These are phyloP conservation scores for Phialophora macrospora DNA, from an alignment of 2,329 filamentous ascomycete genomes.

Conservation along the genomic window DNA sequence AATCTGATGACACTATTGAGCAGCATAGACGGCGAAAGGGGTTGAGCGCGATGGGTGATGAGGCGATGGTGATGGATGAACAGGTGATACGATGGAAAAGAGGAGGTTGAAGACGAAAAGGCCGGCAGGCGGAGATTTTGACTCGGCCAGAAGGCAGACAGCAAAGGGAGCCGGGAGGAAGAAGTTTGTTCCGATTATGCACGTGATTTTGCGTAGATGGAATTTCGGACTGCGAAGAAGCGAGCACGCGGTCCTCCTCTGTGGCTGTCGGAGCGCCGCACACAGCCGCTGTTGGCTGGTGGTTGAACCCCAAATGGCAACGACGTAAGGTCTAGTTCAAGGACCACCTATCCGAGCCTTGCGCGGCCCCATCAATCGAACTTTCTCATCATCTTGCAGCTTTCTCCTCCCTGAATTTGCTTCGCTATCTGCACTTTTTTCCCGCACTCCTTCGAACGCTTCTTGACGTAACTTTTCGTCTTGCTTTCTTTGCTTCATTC, in stretches of 20 bases:
- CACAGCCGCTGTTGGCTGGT: constrained; percentile 18
- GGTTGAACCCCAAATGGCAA: constrained; percentile 19
- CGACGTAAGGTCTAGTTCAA: constrained; percentile 3
- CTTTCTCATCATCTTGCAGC: constrained; percentile 18
- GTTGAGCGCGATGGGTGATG: constrained; percentile 12
- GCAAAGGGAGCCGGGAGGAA: constrained; percentile 2
- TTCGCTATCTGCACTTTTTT: constrained; percentile 26
- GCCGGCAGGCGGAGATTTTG: constrained; percentile 24
- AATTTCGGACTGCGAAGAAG: constrained; percentile 16
- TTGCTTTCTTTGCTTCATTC: constrained; percentile 19
- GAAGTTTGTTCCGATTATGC: background rate
- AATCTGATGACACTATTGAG: constrained; percentile 29
- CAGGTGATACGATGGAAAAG: constrained; percentile 16
- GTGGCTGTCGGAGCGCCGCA: constrained; percentile 2
- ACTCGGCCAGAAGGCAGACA: background rate
- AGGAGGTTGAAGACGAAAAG: constrained; percentile 19
- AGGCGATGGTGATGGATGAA: constrained; percentile 17
- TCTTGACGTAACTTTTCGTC: constrained; percentile 30
- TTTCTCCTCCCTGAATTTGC: constrained; percentile 23
- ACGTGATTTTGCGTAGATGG: background rate
- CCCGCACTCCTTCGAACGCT: constrained; percentile 20
- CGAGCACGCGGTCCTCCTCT: background rate
- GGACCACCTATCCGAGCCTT: constrained; percentile 11
- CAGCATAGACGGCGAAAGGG: constrained; percentile 11
- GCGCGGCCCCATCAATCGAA: constrained; percentile 12